Base-by-base conservation (phyloP, 345 rosid species). In the Orychophragmus violaceus region DNA sequence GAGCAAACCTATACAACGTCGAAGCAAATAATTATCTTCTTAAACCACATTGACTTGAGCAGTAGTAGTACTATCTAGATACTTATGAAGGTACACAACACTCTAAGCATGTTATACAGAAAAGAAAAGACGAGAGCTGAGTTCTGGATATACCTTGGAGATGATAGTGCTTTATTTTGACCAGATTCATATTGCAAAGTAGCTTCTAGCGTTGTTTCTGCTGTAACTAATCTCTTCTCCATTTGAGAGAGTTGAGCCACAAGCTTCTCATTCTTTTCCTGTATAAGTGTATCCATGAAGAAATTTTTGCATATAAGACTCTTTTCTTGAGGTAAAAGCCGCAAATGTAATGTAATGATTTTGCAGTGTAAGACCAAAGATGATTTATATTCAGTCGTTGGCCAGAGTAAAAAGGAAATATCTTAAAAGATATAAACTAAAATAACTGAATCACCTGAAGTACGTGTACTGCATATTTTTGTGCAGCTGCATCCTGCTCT, bases 211-310 rank as follows among this genome's bases (percentile, higher is more conserved):
- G 83, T 84, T 49, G 97, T 81, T 72, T 94, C 99, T 70, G 97
- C 99, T 84, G 90, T 80, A 59, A 88, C 86, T 18, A 81, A 84
- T 81, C 91, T 83, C 82, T 90, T 82, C 76, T 90, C 91, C 96
- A 90, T 84, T 65, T 83, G 82, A 72, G 87, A 80, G 53, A 90
- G 61, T 39, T 84, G 77, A 64, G 80, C 76, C 73, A 72, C 64
- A 69, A 89, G 87, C 79, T 83, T 84, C 64, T 90, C 99, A 71
- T 90, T 90, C 70, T 87, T 90, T 74, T 88, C 96, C 99, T 94
- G 88, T 59, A 73, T 21, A 66, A 64, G 32, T 61, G 41, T 14
- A 68, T 33, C 21, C 48, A 63, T 42, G 51, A 59, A 66, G 59
- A 42, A 21, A 62, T 39, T 41, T n/a, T 3, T 6, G 52, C 53